Conservation (phyloP, 441 rosid species). For the Aleurites moluccanus region DNA sequence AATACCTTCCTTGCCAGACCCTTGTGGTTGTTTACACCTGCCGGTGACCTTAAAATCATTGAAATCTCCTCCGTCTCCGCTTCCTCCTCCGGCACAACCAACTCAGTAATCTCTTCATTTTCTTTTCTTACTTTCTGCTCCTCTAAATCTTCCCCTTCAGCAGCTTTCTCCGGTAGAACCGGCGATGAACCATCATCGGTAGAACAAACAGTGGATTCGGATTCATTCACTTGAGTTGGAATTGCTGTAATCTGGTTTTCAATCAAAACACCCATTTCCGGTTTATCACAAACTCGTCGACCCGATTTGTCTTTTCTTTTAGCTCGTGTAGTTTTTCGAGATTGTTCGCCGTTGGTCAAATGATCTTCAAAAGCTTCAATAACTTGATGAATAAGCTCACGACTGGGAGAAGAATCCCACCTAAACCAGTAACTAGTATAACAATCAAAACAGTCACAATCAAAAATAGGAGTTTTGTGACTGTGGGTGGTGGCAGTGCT, state of each 20-base stretch:
- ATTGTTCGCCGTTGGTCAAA: conserved; percentile 37
- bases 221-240: too few relatives aligned
- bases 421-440: conserved; percentile 77
- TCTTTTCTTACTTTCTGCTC: conserved; percentile 16
- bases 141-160: conserved; percentile 22
- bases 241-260: not conserved
- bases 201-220: not conserved
- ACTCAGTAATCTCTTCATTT: not conserved
- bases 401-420: conserved; percentile 80
- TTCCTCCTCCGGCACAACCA: conserved; percentile 1
- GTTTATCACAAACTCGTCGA: conserved; percentile 25
- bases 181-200: conserved; percentile 7
- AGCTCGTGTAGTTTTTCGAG: conserved; percentile 28
- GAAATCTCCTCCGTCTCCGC: conserved; percentile 7
- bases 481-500: not conserved
- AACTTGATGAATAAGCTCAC: conserved; percentile 67
- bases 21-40: conserved; percentile 39
- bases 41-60: conserved; percentile 20
- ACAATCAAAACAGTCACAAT: conserved; percentile 82
- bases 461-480: conserved; percentile 29
- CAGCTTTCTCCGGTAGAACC: conserved; percentile 21
- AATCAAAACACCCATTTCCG: not conserved
- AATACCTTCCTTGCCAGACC: conserved; percentile 87
- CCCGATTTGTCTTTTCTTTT: conserved; percentile 46
- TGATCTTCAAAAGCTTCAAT: conserved; percentile 86